Evolutionary conservation across 495 filamentous ascomycete genomes (phyloP).

Genomic region (Penicillium verhagenii): DNA sequence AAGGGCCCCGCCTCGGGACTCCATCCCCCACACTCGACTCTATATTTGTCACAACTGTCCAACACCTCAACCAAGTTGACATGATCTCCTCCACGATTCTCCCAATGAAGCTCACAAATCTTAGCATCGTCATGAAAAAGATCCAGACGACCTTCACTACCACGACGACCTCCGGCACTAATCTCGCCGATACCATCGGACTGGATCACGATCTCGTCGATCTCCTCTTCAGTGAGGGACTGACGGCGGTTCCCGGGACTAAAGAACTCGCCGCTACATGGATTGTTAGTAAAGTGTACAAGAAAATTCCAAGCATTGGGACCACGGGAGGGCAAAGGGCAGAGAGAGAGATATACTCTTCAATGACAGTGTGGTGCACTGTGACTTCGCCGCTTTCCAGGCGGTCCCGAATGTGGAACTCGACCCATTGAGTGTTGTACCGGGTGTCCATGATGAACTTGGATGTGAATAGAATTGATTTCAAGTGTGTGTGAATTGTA

Average conservation of each 20-base stretch:
- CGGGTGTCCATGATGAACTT: slow-evolving; percentile 14
- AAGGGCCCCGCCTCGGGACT: slow-evolving; percentile 35
- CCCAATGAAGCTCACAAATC: slow-evolving; percentile 45
- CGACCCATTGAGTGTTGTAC: slow-evolving; percentile 38
- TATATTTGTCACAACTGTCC: slow-evolving; percentile 32
- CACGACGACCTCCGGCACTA: slow-evolving; percentile 33
- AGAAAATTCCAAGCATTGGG: not conserved
- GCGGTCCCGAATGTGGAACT: slow-evolving; percentile 40
- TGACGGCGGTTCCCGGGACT: slow-evolving; percentile 24
- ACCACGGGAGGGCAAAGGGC: not conserved
- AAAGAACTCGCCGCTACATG: slow-evolving; percentile 34
- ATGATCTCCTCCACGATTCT: slow-evolving; percentile 29
- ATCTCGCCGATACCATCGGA: slow-evolving; percentile 37
- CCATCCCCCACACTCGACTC: slow-evolving; percentile 37
- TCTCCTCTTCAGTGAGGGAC: slow-evolving; percentile 35
- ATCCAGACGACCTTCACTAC: slow-evolving; percentile 40
- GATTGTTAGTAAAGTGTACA: slow-evolving; percentile 10
- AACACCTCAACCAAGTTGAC: slow-evolving; percentile 34
- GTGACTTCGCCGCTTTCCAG: slow-evolving; percentile 30
- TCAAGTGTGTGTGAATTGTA: not conserved
- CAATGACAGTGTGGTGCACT: slow-evolving; percentile 34
- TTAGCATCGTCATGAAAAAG: slow-evolving; percentile 37
- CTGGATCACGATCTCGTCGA: slow-evolving; percentile 35
- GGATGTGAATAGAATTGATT: not conserved
- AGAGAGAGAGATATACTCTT: slow-evolving; percentile 24